Conservation (phyloP, 257 asterid genomes). For the Capsicum chinense region DNA sequence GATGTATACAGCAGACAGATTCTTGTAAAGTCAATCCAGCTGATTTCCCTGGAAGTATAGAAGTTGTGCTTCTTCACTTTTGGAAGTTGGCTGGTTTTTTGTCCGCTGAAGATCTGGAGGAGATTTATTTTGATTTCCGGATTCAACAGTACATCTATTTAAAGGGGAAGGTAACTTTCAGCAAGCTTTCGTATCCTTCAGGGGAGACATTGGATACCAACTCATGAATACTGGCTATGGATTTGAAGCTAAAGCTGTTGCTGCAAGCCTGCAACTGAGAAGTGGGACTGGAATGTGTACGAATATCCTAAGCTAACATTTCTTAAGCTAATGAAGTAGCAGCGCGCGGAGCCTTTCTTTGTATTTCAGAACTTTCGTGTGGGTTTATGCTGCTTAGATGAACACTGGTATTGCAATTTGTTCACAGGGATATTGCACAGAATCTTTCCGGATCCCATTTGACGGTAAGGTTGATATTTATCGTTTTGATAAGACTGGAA, state of each 20-base stretch:
- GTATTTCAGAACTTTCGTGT: conserved; percentile 94
- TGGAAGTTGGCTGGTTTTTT: conserved; percentile 67
- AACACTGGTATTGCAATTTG: conserved; percentile 90
- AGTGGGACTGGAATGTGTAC: conserved; percentile 93
- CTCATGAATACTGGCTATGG: conserved; percentile 83
- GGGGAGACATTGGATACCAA: conserved; percentile 82
- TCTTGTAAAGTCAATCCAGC: conserved; percentile 92
- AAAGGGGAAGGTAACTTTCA: conserved; percentile 59
- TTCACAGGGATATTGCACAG: conserved; percentile 96
- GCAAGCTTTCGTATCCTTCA: conserved; percentile 84
- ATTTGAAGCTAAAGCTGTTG: conserved; percentile 75
- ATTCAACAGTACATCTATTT: conserved; percentile 85
- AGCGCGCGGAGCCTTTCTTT: conserved; percentile 79
- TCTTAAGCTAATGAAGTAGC: conserved; percentile 89
- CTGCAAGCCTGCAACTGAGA: conserved; percentile 61
- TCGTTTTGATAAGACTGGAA: conserved; percentile 92
- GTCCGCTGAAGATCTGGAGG: conserved; percentile 56
- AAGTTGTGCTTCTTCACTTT: conserved; percentile 75
- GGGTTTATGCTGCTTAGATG: conserved; percentile 96
- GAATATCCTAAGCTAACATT: conserved; percentile 95
- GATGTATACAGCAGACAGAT: conserved; percentile 70
- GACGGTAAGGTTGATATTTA: conserved; percentile 97
- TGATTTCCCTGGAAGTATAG: conserved; percentile 74
- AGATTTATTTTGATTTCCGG: conserved; percentile 80
- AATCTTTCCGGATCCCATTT: conserved; percentile 90